Evolutionary conservation across 2,329 filamentous ascomycete species (phyloP), one percentile per base, ranked within the genome.

Genomic region (Blastomyces percursus): DNA sequence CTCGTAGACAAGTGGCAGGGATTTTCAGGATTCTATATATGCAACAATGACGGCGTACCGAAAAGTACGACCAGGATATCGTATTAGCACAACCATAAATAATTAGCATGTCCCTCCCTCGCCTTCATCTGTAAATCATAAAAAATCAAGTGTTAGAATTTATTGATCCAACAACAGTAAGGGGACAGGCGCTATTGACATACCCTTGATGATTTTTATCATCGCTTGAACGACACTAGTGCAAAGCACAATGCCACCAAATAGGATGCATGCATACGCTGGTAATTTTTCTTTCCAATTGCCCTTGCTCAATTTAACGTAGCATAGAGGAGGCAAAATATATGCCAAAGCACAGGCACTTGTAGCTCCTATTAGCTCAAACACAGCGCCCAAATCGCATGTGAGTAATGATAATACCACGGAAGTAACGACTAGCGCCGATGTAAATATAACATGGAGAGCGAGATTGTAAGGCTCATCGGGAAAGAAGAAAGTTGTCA

Each of bases 291-390:
- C 91, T 73, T 83, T 86, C 81, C 86, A 89, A 70, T 84, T 87
- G 68, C 86, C 79, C 63, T 86, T 91, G 68, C 90, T 93, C 64
- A 99, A 80, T 77, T 95, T 96, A 71, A 99, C 89, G 75, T 94
- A 99, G 76, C 94, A 99, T 62, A 97, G 78, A 32, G 94, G 94
- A 65, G 94, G 94, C 64, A 99, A 78, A 58, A 99, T 96, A 73
- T 97, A 99, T 0, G 94, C 94, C 74, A 99, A 82, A 7, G 91
- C 91, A 69, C 92, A 94, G 2, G 94, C 94, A 72, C 90, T 95
- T 44, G 94, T 99, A 7, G 94, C 91, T 65, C 94, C 94, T 63
- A 99, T 94, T 21, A 99, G 81, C 78, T 99, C 94, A 71, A 99
- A 96, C 1, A 99, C 93, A 54, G 90, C 85, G 60, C 94, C 94